phyloP scores from a whole-genome alignment of 495 filamentous ascomycete genomes.

The Parachaetomium inaequale region DNA sequence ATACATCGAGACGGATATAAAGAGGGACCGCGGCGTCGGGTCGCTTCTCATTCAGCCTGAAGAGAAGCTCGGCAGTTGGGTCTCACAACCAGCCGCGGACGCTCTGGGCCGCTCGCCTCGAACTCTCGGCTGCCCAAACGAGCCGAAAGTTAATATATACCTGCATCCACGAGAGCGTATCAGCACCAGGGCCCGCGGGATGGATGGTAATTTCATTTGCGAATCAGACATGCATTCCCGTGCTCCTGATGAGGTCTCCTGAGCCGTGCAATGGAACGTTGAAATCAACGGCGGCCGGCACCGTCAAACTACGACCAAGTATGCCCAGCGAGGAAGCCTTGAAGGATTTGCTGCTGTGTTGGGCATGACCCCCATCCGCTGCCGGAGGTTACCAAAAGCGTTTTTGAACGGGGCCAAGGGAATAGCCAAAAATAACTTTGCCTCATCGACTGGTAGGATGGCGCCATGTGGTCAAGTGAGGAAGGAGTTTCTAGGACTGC shows the following conservation, averaged over 20 bases:
- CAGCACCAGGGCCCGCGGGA: slow-evolving; percentile 3
- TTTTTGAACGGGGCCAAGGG: not conserved
- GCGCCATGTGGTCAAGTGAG: no score
- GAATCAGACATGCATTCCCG: slow-evolving; percentile 14
- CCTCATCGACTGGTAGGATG: no score
- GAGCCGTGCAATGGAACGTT: slow-evolving; percentile 16
- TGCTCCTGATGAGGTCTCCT: slow-evolving; percentile 13
- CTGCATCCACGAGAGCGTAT: not conserved
- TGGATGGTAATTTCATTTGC: slow-evolving; percentile 13
- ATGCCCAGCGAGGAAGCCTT: not conserved
- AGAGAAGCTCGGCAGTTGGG: not conserved
- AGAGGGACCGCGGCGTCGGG: not conserved
- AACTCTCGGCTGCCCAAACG: slow-evolving; percentile 15
- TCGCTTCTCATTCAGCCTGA: slow-evolving; percentile 9
- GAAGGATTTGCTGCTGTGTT: not conserved
- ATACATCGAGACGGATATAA: not conserved
- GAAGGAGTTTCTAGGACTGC: no score
- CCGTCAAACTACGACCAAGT: not conserved
- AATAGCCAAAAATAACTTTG: not conserved
- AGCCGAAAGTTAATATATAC: slow-evolving; percentile 6
- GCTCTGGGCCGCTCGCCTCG: not conserved
- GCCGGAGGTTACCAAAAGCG: not conserved
- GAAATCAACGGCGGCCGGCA: slow-evolving; percentile 3
- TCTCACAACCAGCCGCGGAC: not conserved
- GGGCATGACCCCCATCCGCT: no score